phyloP scores from a whole-genome alignment of 805 yeast species.

The Kodamaea neixiangensis region DNA sequence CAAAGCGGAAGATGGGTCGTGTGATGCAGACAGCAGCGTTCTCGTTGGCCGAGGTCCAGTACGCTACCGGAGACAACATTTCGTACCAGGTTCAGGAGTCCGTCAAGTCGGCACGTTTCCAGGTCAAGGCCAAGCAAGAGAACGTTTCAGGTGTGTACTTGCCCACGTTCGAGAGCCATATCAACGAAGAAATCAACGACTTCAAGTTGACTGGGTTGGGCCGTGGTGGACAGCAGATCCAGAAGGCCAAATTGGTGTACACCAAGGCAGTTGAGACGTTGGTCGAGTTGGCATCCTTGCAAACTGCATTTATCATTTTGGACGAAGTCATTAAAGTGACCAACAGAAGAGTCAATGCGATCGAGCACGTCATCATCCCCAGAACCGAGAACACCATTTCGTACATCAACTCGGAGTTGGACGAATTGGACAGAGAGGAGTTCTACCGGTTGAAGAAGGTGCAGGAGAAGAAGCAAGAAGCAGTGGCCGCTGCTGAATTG shows the following conservation, averaged over 20 bases:
- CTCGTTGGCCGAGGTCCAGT: constrained; percentile 94
- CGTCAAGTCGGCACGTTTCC: constrained; percentile 87
- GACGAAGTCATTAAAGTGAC: constrained; percentile 98
- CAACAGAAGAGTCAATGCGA: constrained; percentile 97
- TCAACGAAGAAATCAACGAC: constrained; percentile 85
- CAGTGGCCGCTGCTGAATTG: constrained; percentile 63
- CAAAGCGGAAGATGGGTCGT: constrained; percentile 96
- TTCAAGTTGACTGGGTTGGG: constrained; percentile 96
- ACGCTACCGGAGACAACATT: constrained; percentile 96
- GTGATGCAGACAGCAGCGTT: constrained; percentile 99
- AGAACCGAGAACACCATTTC: constrained; percentile 94
- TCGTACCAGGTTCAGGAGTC: constrained; percentile 95
- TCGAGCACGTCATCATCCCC: constrained; percentile 97
- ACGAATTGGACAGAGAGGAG: constrained; percentile 97
- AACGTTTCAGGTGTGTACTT: constrained; percentile 94
- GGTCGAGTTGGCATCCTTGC: constrained; percentile 93
- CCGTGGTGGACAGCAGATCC: constrained; percentile 98
- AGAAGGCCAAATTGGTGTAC: constrained; percentile 89
- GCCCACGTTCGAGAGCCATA: constrained; percentile 87
- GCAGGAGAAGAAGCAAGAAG: constrained; percentile 89
- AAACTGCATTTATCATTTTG: constrained; percentile 92
- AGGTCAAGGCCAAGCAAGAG: constrained; percentile 88
- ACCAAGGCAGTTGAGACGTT: constrained; percentile 96
- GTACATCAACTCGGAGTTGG: constrained; percentile 92
- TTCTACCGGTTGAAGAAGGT: constrained; percentile 95